Conservation (phyloP, 108 stramenopile species). For the Mediolabrus comicus region DNA sequence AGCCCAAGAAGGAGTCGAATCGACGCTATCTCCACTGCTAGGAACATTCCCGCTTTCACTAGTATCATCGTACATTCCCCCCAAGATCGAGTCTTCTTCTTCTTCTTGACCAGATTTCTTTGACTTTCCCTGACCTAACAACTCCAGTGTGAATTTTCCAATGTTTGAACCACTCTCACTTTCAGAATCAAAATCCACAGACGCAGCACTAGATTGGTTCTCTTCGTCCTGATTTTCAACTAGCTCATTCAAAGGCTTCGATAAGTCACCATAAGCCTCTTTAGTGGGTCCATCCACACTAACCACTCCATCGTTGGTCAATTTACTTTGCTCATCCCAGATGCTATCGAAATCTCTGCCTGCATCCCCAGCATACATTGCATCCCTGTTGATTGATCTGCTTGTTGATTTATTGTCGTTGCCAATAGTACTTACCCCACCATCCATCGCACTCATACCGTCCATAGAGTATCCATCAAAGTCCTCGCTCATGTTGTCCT, state of each 20-base stretch:
- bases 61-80: constrained; percentile 23
- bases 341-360: constrained; percentile 38
- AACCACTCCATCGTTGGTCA: constrained; percentile 10
- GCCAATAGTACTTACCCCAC: not conserved
- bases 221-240: constrained; percentile 18
- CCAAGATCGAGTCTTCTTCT: constrained; percentile 41
- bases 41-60: not conserved
- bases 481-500: constrained; percentile 27
- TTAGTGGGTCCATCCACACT: not conserved
- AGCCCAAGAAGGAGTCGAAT: constrained; percentile 33
- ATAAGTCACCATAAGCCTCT: not conserved
- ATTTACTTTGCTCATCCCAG: constrained; percentile 31
- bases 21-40: constrained; percentile 19
- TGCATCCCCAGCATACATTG: constrained; percentile 21
- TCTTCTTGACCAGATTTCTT: constrained; percentile 14
- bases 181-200: constrained; percentile 24
- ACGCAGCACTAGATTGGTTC: constrained; percentile 1
- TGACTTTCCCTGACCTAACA: constrained; percentile 20
- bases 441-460: constrained; percentile 35
- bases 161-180: constrained; percentile 33
- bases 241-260: constrained; percentile 17
- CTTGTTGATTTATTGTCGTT: not conserved
- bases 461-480: constrained; percentile 45
- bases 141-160: constrained; percentile 37
- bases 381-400: not conserved